Percentiles rank a stretch among this genome's conserved stretches.
Evolutionary conservation across 2,329 filamentous ascomycete genomes (phyloP).

Genomic region (Lasiodiplodia sp.): DNA sequence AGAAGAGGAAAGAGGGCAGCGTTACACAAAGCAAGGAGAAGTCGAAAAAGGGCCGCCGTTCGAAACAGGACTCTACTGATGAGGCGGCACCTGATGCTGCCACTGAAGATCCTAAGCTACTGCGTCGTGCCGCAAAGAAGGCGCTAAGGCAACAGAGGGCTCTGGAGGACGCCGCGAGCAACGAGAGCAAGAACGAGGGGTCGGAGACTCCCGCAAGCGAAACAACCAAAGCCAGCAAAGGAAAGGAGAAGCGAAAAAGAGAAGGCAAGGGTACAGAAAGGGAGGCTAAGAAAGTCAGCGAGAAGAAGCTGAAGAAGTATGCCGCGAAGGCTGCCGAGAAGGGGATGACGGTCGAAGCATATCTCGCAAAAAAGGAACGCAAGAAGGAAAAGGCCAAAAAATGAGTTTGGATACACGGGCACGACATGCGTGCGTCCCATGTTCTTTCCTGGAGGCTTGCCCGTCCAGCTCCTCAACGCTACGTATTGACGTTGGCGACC

Average conservation of each 20-base stretch:
- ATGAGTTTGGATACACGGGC: background rate
- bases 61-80: conserved; percentile 31
- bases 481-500: background rate
- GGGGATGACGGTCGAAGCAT: conserved; percentile 47
- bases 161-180: conserved; percentile 28
- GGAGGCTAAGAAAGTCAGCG: background rate
- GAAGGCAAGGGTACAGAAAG: conserved; percentile 32
- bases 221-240: background rate
- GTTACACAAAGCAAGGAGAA: conserved; percentile 18
- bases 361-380: conserved; percentile 44
- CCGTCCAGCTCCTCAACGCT: background rate
- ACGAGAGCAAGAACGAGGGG: conserved; percentile 13
- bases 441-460: background rate
- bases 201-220: background rate
- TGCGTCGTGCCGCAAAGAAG: conserved; percentile 32
- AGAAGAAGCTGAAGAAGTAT: conserved; percentile 18
- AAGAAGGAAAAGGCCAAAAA: conserved; percentile 14
- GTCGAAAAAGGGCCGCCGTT: conserved; percentile 29
- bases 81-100: conserved; percentile 31
- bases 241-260: conserved; percentile 36
- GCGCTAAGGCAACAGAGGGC: conserved; percentile 26
- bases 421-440: background rate
- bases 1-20: conserved; percentile 34
- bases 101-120: conserved; percentile 32
- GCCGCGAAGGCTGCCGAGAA: conserved; percentile 38